Conservation (phyloP, 768 basidiomycete genomes). For the Suillus cothurnatus region DNA sequence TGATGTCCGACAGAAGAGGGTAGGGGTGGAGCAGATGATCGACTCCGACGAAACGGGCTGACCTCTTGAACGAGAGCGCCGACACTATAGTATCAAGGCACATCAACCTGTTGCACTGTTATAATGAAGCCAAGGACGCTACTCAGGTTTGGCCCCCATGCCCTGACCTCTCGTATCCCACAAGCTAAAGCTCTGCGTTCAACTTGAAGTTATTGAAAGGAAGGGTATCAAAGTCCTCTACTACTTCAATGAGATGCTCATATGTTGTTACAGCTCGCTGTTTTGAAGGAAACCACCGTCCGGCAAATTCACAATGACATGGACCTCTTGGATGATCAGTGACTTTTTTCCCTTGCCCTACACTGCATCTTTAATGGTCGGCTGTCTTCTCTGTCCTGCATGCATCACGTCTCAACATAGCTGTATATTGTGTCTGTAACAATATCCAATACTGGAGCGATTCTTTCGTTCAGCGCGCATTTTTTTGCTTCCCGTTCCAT, state of each 20-base stretch:
- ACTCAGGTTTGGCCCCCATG: constrained; percentile 55
- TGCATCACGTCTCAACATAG: not conserved
- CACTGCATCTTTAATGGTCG: not conserved
- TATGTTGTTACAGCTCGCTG: constrained; percentile 58
- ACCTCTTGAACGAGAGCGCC: constrained; percentile 41
- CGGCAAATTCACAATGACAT: constrained; percentile 75
- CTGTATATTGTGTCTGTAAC: constrained; percentile 22
- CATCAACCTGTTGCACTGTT: constrained; percentile 71
- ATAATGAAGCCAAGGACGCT: constrained; percentile 85
- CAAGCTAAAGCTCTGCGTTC: not conserved
- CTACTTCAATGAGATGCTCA: constrained; percentile 13
- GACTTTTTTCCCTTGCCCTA: not conserved
- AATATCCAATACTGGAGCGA: constrained; percentile 29
- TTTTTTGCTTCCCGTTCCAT: constrained; percentile 72
- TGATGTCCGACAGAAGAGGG: constrained; percentile 46
- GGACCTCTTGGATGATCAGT: constrained; percentile 51
- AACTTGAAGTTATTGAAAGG: constrained; percentile 77
- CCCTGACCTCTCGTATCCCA: too few species aligned
- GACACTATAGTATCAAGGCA: constrained; percentile 64
- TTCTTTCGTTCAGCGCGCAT: constrained; percentile 23
- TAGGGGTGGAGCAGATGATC: constrained; percentile 41
- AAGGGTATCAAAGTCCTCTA: constrained; percentile 47
- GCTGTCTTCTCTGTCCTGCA: not conserved
- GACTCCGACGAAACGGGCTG: not conserved
- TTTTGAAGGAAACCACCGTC: constrained; percentile 67